phyloP scores from a whole-genome alignment of 108 stramenopile species.

The Aureococcus anophagefferens region DNA sequence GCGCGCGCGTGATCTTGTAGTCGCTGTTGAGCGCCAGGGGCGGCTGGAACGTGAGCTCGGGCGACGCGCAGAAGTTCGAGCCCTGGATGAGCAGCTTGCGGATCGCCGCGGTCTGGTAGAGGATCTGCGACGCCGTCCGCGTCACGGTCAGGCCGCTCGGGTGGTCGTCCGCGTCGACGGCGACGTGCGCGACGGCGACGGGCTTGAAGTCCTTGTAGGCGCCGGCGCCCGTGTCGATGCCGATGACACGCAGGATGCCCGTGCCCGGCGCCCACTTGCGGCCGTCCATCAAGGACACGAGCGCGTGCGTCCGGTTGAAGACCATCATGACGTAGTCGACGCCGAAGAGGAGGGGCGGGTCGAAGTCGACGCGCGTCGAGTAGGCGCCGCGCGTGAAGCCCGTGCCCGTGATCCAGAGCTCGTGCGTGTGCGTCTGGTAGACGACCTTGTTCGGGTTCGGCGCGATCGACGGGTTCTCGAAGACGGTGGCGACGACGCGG shows the following conservation, averaged over 20 bases:
- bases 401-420: slow-evolving; percentile 21
- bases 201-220: slow-evolving; percentile 5
- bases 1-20: slow-evolving; percentile 16
- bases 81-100: slow-evolving; percentile 2
- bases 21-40: slow-evolving; percentile 14
- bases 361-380: background rate
- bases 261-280: background rate
- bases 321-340: slow-evolving; percentile 1
- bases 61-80: slow-evolving; percentile 9
- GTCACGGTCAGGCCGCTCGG: slow-evolving; percentile 9
- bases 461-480: slow-evolving; percentile 2
- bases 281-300: background rate
- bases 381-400: slow-evolving; percentile 20
- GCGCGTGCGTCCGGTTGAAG: background rate
- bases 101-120: slow-evolving; percentile 10
- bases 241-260: slow-evolving; percentile 10
- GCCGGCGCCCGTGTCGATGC: slow-evolving; percentile 25
- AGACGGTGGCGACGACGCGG: slow-evolving; percentile 34
- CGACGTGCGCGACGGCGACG: slow-evolving; percentile 17
- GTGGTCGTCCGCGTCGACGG: slow-evolving; percentile 12
- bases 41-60: slow-evolving; percentile 26
- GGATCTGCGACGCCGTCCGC: slow-evolving; percentile 6
- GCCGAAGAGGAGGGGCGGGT: background rate
- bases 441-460: background rate
- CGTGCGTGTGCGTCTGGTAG: slow-evolving; percentile 34